A percentile compares a stretch with the other conserved stretches of the same genome.
These are phyloP conservation scores for Phytophthora syringae DNA, from an alignment of 352 stramenopile species.

Conservation along the genomic window DNA sequence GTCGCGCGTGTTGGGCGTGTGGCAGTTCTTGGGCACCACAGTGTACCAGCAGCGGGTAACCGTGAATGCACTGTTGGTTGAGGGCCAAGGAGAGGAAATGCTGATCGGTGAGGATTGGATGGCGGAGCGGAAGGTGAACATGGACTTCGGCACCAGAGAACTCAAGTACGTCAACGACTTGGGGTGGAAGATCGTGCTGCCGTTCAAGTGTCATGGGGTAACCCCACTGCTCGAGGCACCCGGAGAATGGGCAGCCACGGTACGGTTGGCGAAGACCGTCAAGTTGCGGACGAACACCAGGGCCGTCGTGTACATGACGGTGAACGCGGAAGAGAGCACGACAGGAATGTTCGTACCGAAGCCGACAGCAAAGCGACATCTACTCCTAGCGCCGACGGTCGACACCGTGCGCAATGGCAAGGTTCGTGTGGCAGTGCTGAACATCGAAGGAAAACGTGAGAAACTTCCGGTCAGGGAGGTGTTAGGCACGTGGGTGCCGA, in stretches of 20 bases:
- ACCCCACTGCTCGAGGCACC: neutral
- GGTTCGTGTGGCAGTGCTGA: conserved; percentile 15
- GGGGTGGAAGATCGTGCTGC: neutral
- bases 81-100: conserved; percentile 1
- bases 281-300: conserved; percentile 15
- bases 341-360: conserved; percentile 9
- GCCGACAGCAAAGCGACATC: neutral
- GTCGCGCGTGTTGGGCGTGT: neutral
- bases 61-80: neutral
- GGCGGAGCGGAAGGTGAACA: neutral
- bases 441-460: conserved; percentile 2
- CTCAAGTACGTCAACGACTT: neutral
- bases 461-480: conserved; percentile 4
- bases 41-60: neutral
- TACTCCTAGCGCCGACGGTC: conserved; percentile 15
- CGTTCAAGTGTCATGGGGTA: conserved; percentile 3
- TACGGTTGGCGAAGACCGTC: conserved; percentile 1
- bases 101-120: conserved; percentile 6
- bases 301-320: conserved; percentile 1
- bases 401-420: neutral
- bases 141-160: neutral
- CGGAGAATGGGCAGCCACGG: neutral
- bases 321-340: conserved; percentile 2
- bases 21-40: neutral
- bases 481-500: conserved; percentile 17